Evolutionary conservation across 192 early-diverging fungal species (phyloP).

Genomic region (Coemansia sp.): DNA sequence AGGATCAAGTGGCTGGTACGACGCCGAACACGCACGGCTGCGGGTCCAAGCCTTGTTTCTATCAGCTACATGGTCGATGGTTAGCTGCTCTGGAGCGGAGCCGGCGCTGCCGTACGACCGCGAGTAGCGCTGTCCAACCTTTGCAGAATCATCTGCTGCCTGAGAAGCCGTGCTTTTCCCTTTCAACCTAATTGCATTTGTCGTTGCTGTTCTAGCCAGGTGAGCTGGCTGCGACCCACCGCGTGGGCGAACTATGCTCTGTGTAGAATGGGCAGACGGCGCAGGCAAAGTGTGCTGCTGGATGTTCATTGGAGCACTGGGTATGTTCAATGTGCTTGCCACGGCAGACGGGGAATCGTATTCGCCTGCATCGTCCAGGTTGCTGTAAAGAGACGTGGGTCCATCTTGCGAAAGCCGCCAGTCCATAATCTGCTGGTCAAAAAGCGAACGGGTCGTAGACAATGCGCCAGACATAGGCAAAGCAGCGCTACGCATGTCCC

Average conservation of each 20-base stretch:
- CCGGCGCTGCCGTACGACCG: conserved; percentile 19
- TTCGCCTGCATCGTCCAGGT: conserved; percentile 10
- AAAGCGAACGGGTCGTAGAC: conserved; percentile 1
- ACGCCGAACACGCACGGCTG: conserved; percentile 40
- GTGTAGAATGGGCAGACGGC: conserved; percentile 8
- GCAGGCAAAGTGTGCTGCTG: conserved; percentile 8
- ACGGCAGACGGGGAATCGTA: conserved; percentile 7
- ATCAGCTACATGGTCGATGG: conserved; percentile 32
- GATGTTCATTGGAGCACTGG: conserved; percentile 6
- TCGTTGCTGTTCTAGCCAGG: conserved; percentile 47
- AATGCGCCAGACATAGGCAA: not conserved
- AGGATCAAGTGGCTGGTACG: conserved; percentile 23
- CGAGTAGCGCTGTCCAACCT: not conserved
- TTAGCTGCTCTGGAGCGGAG: conserved; percentile 43
- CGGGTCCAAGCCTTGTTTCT: conserved; percentile 23
- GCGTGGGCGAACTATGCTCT: conserved; percentile 32
- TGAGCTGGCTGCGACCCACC: conserved; percentile 51
- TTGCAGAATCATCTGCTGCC: not conserved
- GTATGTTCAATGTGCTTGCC: conserved; percentile 7
- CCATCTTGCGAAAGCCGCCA: conserved; percentile 41
- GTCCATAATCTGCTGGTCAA: conserved; percentile 37
- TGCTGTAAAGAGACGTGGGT: conserved; percentile 15
- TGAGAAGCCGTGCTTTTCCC: conserved; percentile 19
- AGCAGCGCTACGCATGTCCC: not conserved
- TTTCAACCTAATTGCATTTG: conserved; percentile 53